Evolutionary conservation across 73 alveolate genomes (phyloP).

Genomic region (Vitrella brassicaformis): DNA sequence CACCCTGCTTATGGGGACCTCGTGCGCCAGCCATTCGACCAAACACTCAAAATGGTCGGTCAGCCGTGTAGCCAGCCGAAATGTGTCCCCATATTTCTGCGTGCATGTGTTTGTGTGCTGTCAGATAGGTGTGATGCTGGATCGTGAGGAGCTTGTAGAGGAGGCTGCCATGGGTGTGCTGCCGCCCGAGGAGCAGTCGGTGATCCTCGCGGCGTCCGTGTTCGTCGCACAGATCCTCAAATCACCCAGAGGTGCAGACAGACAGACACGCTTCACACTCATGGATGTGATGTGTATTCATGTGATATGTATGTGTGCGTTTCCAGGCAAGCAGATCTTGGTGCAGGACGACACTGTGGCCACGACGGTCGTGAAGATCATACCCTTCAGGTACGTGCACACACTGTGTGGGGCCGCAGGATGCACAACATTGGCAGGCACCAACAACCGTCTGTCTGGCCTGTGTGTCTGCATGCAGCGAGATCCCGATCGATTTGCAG

Average conservation of each 20-base stretch:
- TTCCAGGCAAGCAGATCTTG: conserved; percentile 10
- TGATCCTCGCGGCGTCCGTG: conserved; percentile 7
- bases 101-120: conserved; percentile 15
- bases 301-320: too few relatives aligned
- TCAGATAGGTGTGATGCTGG: conserved; percentile 4
- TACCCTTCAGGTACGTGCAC: too few relatives aligned
- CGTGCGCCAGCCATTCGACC: conserved; percentile 8
- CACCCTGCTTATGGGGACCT: conserved; percentile 16
- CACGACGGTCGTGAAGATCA: conserved; percentile 10
- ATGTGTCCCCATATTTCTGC: too few relatives aligned
- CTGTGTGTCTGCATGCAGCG: too few relatives aligned
- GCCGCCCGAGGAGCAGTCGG: conserved; percentile 19
- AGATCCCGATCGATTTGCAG: conserved; percentile 7
- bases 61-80: too few relatives aligned
- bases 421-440: too few relatives aligned
- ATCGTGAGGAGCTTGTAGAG: conserved; percentile 7
- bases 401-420: too few relatives aligned
- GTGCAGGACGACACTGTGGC: conserved; percentile 18
- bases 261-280: too few relatives aligned
- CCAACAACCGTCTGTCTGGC: too few relatives aligned
- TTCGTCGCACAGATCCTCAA: conserved; percentile 11
- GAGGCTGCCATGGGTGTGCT: conserved; percentile 3
- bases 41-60: conserved; percentile 10
- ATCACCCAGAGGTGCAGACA: conserved; percentile 23
- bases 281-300: too few relatives aligned